phyloP scores from a whole-genome alignment of 768 basidiomycete species.

The Trametes gibbosa region DNA sequence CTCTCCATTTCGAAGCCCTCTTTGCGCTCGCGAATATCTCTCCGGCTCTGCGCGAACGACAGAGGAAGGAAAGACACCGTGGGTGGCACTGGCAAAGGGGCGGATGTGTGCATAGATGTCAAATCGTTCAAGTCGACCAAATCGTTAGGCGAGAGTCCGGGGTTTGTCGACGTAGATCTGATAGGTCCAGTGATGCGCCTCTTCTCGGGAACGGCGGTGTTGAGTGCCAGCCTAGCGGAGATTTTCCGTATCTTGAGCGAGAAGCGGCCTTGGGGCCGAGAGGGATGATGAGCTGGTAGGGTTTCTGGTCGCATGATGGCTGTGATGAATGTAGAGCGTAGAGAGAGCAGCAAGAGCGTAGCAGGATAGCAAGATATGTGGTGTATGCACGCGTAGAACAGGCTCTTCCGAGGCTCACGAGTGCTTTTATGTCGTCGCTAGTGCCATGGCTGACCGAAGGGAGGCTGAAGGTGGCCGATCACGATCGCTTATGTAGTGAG shows the following conservation, averaged over 20 bases:
- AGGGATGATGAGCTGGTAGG: background rate
- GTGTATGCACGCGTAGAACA: too few relatives aligned
- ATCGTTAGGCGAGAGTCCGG: too few relatives aligned
- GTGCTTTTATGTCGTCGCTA: too few relatives aligned
- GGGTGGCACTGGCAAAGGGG: background rate
- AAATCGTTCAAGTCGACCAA: too few relatives aligned
- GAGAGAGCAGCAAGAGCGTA: too few relatives aligned
- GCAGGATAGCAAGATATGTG: too few relatives aligned
- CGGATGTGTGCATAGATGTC: background rate
- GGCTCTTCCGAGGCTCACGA: too few relatives aligned
- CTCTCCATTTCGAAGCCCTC: conserved; percentile 22
- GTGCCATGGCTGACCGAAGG: too few relatives aligned
- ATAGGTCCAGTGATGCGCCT: background rate
- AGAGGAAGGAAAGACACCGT: conserved; percentile 8
- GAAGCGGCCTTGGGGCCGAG: background rate
- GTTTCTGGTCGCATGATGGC: too few relatives aligned
- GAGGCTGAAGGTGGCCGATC: too few relatives aligned
- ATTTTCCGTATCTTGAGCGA: background rate
- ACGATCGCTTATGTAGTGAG: too few relatives aligned
- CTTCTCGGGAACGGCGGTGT: background rate
- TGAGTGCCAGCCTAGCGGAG: background rate
- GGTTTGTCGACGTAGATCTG: background rate
- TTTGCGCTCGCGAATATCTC: conserved; percentile 17
- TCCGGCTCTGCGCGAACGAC: conserved; percentile 9
- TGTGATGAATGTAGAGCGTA: too few relatives aligned